These are phyloP conservation scores for Diplogelasinospora grovesii DNA, from an alignment of 495 filamentous ascomycete species.

Conservation along the genomic window DNA sequence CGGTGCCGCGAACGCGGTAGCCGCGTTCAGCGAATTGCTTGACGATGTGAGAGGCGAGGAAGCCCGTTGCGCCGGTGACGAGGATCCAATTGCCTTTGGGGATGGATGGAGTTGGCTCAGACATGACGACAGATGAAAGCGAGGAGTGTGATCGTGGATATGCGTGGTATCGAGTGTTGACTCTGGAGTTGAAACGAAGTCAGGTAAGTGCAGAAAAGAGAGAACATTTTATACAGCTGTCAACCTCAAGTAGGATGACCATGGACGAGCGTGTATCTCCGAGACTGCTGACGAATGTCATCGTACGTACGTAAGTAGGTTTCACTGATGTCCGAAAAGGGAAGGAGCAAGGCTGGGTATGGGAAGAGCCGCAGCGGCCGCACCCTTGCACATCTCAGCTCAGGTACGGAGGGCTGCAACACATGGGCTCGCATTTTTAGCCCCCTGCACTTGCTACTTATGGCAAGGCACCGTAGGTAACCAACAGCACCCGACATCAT, in stretches of 20 bases:
- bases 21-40: constrained; percentile 40
- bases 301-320: background rate
- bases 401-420: no score
- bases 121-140: background rate
- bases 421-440: no score
- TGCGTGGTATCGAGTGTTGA: background rate
- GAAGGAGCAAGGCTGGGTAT: constrained; percentile 1
- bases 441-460: no score
- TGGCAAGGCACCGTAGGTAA: no score
- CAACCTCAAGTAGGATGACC: background rate
- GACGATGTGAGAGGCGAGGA: constrained; percentile 44
- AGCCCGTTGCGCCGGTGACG: constrained; percentile 50
- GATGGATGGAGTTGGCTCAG: constrained; percentile 3
- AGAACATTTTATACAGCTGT: background rate
- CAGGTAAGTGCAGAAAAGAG: background rate
- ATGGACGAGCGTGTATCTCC: background rate
- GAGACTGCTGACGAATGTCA: background rate
- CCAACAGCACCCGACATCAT: no score
- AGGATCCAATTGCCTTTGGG: constrained; percentile 26
- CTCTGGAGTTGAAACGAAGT: no score
- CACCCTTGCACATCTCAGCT: no score
- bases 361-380: no score
- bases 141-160: background rate
- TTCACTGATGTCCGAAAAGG: background rate
- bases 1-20: constrained; percentile 47